Evolutionary conservation across 2,329 filamentous ascomycete genomes (phyloP).

Genomic region (Fonsecaea nubica): DNA sequence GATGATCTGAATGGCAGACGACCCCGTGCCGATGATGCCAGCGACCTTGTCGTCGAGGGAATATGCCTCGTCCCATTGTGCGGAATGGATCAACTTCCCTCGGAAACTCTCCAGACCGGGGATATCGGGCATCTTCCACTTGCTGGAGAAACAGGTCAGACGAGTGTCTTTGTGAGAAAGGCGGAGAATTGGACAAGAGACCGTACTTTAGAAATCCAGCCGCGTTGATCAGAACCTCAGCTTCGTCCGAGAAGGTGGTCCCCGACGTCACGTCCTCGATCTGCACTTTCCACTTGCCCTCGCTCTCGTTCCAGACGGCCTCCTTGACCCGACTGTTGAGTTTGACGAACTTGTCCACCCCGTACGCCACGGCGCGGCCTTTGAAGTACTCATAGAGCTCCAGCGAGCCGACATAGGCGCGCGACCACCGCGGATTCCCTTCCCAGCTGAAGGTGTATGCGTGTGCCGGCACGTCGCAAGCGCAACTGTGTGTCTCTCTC

Average conservation of each 20-base stretch:
- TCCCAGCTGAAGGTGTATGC: constrained; percentile 60
- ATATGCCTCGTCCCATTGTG: constrained; percentile 46
- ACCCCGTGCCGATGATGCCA: constrained; percentile 39
- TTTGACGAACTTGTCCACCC: constrained; percentile 48
- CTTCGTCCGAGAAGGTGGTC: constrained; percentile 36
- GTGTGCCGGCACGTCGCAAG: constrained; percentile 56
- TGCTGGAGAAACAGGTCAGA: constrained; percentile 8
- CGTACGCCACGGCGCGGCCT: constrained; percentile 47
- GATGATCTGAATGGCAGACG: constrained; percentile 41
- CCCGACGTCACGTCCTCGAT: constrained; percentile 25
- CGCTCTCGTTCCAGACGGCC: constrained; percentile 61
- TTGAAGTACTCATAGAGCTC: constrained; percentile 55
- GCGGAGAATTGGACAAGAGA: not conserved
- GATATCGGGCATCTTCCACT: constrained; percentile 41
- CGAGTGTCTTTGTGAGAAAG: not conserved
- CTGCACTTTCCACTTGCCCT: constrained; percentile 62
- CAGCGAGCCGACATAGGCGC: constrained; percentile 48
- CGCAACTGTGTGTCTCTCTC: constrained; percentile 41
- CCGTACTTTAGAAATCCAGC: constrained; percentile 63
- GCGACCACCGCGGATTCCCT: constrained; percentile 51
- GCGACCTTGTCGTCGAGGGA: constrained; percentile 33
- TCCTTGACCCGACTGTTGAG: constrained; percentile 62
- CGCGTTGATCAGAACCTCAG: constrained; percentile 63
- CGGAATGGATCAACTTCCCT: constrained; percentile 50
- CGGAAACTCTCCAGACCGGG: constrained; percentile 41